Conservation (phyloP, 768 basidiomycete genomes). For the Candolleomyces aberdarensis region DNA sequence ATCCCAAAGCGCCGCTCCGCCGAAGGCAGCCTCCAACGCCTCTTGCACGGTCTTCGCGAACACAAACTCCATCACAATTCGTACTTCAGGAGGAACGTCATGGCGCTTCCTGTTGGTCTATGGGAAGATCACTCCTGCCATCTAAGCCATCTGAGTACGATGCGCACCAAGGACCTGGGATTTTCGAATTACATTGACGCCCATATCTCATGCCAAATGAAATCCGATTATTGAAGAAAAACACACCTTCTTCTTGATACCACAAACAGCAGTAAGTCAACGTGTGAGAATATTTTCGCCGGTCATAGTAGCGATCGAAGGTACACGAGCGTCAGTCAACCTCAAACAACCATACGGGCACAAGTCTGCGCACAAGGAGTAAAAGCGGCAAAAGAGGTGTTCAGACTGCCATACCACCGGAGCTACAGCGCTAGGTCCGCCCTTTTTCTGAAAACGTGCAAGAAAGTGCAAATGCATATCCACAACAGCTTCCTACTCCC, state of each 20-base stretch:
- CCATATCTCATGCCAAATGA: background rate
- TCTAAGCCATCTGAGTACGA: slow-evolving; percentile 74
- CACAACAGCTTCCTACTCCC: slow-evolving; percentile 31
- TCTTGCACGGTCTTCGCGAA: slow-evolving; percentile 80
- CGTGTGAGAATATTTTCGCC: slow-evolving; percentile 90
- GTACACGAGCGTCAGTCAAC: slow-evolving; percentile 71
- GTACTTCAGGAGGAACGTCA: slow-evolving; percentile 73
- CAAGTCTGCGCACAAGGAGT: slow-evolving; percentile 47
- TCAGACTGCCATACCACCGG: slow-evolving; percentile 58
- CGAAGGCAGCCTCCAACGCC: slow-evolving; percentile 81
- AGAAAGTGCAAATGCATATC: slow-evolving; percentile 91
- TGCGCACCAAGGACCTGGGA: slow-evolving; percentile 69
- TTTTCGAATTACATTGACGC: background rate
- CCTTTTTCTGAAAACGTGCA: slow-evolving; percentile 88
- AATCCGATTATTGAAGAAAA: slow-evolving; percentile 32
- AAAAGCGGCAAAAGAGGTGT: background rate
- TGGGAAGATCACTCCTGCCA: slow-evolving; percentile 82
- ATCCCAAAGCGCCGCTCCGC: slow-evolving; percentile 56
- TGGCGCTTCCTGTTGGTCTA: slow-evolving; percentile 83
- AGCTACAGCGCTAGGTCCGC: slow-evolving; percentile 88
- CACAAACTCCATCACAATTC: slow-evolving; percentile 73
- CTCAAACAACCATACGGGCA: slow-evolving; percentile 86
- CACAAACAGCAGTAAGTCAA: slow-evolving; percentile 79
- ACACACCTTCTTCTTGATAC: slow-evolving; percentile 78
- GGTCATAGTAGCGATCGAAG: slow-evolving; percentile 82